Conservation (phyloP, 192 early-diverging fungal genomes). For the Geranomyces variabilis region DNA sequence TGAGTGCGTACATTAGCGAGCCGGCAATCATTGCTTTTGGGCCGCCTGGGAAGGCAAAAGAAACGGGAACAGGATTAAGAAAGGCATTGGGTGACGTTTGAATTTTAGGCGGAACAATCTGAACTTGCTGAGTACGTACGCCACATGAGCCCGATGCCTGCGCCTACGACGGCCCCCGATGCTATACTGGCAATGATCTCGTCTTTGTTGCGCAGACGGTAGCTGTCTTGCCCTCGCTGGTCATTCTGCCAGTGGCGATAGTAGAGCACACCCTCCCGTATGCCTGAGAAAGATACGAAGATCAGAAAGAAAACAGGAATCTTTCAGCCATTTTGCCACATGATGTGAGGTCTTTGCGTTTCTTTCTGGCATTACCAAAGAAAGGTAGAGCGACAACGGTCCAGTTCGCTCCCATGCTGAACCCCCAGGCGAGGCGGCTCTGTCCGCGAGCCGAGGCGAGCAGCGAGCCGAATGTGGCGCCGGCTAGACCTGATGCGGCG, state of each 20-base stretch:
- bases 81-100: no score
- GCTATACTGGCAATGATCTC: constrained; percentile 43
- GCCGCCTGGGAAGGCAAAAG: constrained; percentile 35
- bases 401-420: constrained; percentile 54
- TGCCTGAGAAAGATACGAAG: constrained; percentile 8
- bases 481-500: constrained; percentile 23
- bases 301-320: no score
- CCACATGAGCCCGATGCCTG: constrained; percentile 38
- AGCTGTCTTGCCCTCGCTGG: constrained; percentile 19
- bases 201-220: constrained; percentile 40
- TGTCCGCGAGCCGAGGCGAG: constrained; percentile 28
- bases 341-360: no score
- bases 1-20: constrained; percentile 38
- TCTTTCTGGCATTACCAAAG: constrained; percentile 45
- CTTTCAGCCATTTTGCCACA: no score
- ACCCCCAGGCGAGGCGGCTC: constrained; percentile 37
- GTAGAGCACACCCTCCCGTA: constrained; percentile 39
- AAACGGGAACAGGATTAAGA: not conserved
- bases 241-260: constrained; percentile 38
- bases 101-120: no score
- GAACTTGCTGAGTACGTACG: constrained; percentile 40
- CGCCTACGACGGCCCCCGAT: constrained; percentile 40
- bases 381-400: constrained; percentile 42
- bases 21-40: constrained; percentile 39
- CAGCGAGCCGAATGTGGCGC: constrained; percentile 25